phyloP scores from a whole-genome alignment of 495 filamentous ascomycete genomes.

The Hypomontagnella submonticulosa region DNA sequence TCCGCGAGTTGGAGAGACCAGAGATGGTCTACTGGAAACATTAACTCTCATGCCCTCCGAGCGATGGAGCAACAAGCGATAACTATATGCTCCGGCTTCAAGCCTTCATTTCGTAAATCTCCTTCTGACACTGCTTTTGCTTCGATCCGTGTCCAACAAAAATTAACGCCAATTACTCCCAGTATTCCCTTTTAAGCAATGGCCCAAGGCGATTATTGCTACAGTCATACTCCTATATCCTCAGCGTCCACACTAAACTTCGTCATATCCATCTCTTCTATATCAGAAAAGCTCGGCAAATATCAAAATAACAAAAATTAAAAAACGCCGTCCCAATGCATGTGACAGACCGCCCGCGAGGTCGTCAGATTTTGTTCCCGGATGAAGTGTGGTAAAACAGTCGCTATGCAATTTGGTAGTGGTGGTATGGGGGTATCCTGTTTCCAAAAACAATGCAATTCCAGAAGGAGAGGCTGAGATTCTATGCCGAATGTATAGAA shows the following conservation, averaged over 20 bases:
- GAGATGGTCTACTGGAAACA: constrained; percentile 28
- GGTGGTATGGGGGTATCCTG: constrained; percentile 49
- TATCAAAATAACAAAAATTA: constrained; percentile 32
- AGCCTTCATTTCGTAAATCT: constrained; percentile 25
- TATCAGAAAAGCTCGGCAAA: constrained; percentile 19
- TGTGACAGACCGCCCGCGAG: constrained; percentile 45
- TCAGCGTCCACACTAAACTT: constrained; percentile 14
- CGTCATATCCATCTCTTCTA: constrained; percentile 32
- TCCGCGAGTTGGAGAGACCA: constrained; percentile 42
- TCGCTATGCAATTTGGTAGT: constrained; percentile 65
- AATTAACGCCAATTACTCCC: constrained; percentile 40
- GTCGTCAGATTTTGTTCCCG: constrained; percentile 43
- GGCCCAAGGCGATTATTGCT: constrained; percentile 24
- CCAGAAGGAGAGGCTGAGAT: constrained; percentile 49
- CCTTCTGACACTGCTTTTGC: constrained; percentile 25
- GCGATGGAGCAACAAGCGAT: constrained; percentile 44
- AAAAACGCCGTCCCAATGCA: constrained; percentile 50
- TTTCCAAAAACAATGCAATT: constrained; percentile 48
- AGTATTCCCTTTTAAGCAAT: constrained; percentile 30
- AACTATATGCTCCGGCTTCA: constrained; percentile 37
- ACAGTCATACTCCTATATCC: constrained; percentile 21
- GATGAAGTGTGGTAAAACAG: constrained; percentile 54
- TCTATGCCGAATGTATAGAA: constrained; percentile 47
- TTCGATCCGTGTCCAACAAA: constrained; percentile 23
- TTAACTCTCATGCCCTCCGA: constrained; percentile 39